Base-by-base conservation (phyloP, 345 rosid species). In the Excoecaria cochinchinensis region DNA sequence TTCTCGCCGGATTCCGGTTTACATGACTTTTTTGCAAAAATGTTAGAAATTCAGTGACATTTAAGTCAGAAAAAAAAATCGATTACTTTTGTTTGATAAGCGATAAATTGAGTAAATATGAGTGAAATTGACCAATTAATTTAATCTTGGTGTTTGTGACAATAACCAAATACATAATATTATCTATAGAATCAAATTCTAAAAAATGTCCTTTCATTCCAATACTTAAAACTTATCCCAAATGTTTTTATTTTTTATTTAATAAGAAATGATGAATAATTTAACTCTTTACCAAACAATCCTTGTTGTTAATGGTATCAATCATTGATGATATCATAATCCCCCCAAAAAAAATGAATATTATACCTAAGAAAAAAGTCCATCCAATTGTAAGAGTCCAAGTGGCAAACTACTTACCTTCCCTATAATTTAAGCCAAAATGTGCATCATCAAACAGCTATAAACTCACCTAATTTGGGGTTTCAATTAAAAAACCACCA, bases 381-480 rank as follows among this genome's bases (percentile, higher is more conserved):
- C 25, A 15, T 79, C 77, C 64, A 60, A 12, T 64, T 25, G 25
- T 31, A 67, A 8, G 48, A 42, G 11, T 19, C 48, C 53, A 46
- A 44, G 60, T 19, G 22, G 31, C 25, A 7, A 62, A 70, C 58
- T 5, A 50, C 50, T 19, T 58, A 85, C 72, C 81, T 62, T 65
- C 70, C 64, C 67, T 56, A 25, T 69, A 68, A 47, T 64, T 78
- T 81, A 83, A 70, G 56, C 72, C 70, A 31, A 76, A 83, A 64
- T 72, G 11, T 60, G 57, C 81, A 81, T 76, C 80, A 80, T 62
- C 80, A 75, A 66, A 44, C 40, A 57, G 74, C 79, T 19, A 63
- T 69, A 76, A 12, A 51, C 78, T 73, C 52, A 79, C 80, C 87
- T 75, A 82, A 81, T 67, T 46, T 19, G 22, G 69, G 58, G 31